These are phyloP conservation scores for Musa schizocarpa DNA, from an alignment of 176 grass and related monocot genomes.

Conservation along the genomic window DNA sequence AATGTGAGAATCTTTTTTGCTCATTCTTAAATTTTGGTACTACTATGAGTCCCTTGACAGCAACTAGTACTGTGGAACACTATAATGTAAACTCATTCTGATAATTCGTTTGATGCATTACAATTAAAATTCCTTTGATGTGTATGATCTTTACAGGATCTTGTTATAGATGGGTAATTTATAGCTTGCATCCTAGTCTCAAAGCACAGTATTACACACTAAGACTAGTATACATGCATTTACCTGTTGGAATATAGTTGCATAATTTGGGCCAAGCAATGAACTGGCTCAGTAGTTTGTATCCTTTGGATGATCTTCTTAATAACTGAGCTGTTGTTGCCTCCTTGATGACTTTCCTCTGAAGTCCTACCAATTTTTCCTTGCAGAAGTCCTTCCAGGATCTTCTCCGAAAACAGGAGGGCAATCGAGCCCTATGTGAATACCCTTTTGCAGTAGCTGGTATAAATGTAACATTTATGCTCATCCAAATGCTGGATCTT, in stretches of 20 bases:
- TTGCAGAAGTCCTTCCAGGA: conserved; percentile 84
- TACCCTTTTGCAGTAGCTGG: conserved; percentile 98
- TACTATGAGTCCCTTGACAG: too few species aligned
- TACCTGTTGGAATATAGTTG: background rate
- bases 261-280: background rate
- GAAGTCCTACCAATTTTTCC: background rate
- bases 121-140: too few species aligned
- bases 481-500: conserved; percentile 96
- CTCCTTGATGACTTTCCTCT: background rate
- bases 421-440: conserved; percentile 83
- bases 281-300: background rate
- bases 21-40: background rate
- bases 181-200: too few species aligned
- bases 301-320: background rate
- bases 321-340: background rate
- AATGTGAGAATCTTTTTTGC: background rate
- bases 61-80: too few species aligned
- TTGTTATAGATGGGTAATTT: too few species aligned
- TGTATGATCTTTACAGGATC: too few species aligned
- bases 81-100: too few species aligned
- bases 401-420: conserved; percentile 79
- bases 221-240: background rate
- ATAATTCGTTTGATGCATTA: too few species aligned
- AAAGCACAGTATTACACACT: too few species aligned
- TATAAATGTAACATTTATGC: conserved; percentile 96